These are phyloP conservation scores for Fusarium sp. DNA, from an alignment of 2,329 filamentous ascomycete species.

Conservation along the genomic window DNA sequence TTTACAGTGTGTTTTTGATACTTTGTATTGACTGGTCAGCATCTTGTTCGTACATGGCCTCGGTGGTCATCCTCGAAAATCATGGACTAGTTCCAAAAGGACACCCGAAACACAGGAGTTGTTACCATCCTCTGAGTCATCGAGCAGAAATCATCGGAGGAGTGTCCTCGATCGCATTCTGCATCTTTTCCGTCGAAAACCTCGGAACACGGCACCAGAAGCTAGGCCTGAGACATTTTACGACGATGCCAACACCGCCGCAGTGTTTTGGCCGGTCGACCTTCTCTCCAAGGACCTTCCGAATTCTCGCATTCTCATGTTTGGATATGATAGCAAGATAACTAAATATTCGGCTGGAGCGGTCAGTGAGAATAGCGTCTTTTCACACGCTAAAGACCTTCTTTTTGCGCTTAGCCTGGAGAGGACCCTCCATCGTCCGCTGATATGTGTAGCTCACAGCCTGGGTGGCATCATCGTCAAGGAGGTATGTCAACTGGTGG, in stretches of 20 bases:
- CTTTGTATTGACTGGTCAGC: not conserved
- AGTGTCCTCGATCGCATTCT: not conserved
- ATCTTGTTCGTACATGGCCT: constrained; percentile 26
- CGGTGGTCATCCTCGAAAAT: constrained; percentile 26
- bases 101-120: not conserved
- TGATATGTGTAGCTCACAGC: constrained; percentile 23
- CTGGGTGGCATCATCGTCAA: constrained; percentile 24
- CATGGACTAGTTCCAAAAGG: not conserved
- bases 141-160: not conserved
- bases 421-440: not conserved
- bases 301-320: constrained; percentile 10
- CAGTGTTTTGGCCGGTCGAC: constrained; percentile 26
- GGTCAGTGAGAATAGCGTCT: constrained; percentile 7
- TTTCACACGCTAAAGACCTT: constrained; percentile 26
- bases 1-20: no score
- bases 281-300: constrained; percentile 2
- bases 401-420: constrained; percentile 3
- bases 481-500: not conserved
- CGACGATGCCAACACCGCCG: not conserved
- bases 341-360: constrained; percentile 11
- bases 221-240: not conserved
- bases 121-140: not conserved
- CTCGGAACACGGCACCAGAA: not conserved
- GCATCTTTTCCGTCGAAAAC: not conserved
- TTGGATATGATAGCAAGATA: constrained; percentile 29